A percentile compares a stretch with the other conserved stretches of the same genome.
These are phyloP conservation scores for Phaffia tasmanica DNA, from an alignment of 768 basidiomycete species.

Conservation along the genomic window DNA sequence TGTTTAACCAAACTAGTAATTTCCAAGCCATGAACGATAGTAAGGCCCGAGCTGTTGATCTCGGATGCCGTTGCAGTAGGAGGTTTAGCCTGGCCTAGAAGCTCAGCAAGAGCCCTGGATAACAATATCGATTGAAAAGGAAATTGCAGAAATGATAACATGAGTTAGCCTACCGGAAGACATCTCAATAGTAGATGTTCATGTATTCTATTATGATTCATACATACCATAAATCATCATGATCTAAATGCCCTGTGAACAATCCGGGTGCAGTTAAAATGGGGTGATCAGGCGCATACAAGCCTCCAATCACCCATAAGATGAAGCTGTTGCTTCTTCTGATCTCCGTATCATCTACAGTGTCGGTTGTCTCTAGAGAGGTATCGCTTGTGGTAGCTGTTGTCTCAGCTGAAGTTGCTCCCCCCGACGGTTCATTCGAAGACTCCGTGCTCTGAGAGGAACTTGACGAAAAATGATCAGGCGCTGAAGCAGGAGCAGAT, in stretches of 20 bases:
- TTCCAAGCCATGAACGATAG: constrained; percentile 54
- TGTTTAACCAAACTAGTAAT: constrained; percentile 50
- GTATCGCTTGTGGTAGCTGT: neutral
- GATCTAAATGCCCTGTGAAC: constrained; percentile 36
- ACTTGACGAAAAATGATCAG: neutral
- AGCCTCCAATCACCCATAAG: constrained; percentile 44
- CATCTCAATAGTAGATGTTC: neutral
- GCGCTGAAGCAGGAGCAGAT: neutral
- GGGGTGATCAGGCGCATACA: constrained; percentile 80
- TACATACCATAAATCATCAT: constrained; percentile 44
- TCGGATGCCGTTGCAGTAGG: constrained; percentile 72
- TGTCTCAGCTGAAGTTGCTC: neutral
- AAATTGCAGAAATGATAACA: neutral
- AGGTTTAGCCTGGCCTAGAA: constrained; percentile 70
- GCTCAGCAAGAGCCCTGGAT: constrained; percentile 63
- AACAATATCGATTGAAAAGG: too few species aligned
- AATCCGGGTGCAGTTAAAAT: constrained; percentile 52
- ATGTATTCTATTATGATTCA: neutral
- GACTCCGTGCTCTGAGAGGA: neutral
- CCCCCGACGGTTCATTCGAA: neutral
- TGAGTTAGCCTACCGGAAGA: neutral
- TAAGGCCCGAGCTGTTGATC: constrained; percentile 70
- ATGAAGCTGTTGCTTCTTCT: constrained; percentile 7
- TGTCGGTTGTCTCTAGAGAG: neutral
- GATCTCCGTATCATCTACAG: neutral